These are phyloP conservation scores for Abrus pulchellus DNA, from an alignment of 306 rosid genomes.

Conservation along the genomic window DNA sequence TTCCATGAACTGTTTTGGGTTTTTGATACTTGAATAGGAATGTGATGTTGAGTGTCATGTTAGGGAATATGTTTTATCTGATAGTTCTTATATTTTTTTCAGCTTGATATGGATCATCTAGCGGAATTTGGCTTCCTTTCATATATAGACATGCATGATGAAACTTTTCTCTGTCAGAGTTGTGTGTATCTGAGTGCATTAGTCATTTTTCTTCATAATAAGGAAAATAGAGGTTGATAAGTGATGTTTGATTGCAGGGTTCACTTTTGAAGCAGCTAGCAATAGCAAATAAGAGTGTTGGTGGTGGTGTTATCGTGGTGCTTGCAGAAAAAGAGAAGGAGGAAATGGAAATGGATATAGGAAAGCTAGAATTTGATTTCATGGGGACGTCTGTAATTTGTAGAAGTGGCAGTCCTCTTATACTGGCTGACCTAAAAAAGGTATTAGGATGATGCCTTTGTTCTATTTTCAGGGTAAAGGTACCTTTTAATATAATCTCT, in stretches of 20 bases:
- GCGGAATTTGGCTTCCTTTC: constrained; percentile 27
- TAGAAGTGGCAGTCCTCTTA: constrained; percentile 99
- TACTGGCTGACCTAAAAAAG: constrained; percentile 95
- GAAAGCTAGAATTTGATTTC: constrained; percentile 94
- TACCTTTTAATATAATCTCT: constrained; percentile 26
- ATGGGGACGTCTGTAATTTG: constrained; percentile 98
- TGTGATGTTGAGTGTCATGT: constrained; percentile 31
- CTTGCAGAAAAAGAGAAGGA: constrained; percentile 99
- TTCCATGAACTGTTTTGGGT: constrained; percentile 15
- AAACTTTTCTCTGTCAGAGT: constrained; percentile 5
- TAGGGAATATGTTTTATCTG: constrained; percentile 3
- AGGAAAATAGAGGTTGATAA: constrained; percentile 40
- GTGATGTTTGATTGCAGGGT: constrained; percentile 66
- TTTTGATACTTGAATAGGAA: constrained; percentile 1
- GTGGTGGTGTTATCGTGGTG: constrained; percentile 94
- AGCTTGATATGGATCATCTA: constrained; percentile 9
- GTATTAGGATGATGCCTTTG: constrained; percentile 52
- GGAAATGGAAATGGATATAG: constrained; percentile 97
- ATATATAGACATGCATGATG: constrained; percentile 11
- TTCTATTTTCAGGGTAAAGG: constrained; percentile 26
- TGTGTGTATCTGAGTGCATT: constrained; percentile 16
- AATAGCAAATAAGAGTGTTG: constrained; percentile 93
- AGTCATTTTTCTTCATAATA: constrained; percentile 32
- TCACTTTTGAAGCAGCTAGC: constrained; percentile 97
- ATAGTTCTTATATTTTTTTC: constrained; percentile 4